These are phyloP conservation scores for Candida orba DNA, from an alignment of 805 yeast genomes.

Conservation along the genomic window DNA sequence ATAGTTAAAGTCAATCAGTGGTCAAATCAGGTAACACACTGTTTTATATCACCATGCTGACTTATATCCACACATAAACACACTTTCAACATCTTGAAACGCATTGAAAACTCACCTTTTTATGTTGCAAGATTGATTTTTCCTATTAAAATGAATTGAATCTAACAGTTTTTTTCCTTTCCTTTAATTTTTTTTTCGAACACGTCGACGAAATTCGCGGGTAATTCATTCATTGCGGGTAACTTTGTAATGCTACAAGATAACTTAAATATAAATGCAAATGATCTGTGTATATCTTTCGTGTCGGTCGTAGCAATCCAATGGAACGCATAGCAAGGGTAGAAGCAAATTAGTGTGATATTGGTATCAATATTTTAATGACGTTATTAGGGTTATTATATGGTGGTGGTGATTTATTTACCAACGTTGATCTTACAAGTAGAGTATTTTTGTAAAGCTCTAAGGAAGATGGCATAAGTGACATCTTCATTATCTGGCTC, in stretches of 20 bases:
- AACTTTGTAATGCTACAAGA: not conserved
- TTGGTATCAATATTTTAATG: not conserved
- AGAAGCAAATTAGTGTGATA: not conserved
- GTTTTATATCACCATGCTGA: no score
- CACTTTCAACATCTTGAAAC: no score
- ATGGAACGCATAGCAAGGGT: no score
- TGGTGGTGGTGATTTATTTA: slow-evolving; percentile 33
- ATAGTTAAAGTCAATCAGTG: no score
- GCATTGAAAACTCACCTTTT: not conserved
- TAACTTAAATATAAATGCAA: not conserved
- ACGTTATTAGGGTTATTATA: no score
- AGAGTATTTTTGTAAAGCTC: slow-evolving; percentile 71
- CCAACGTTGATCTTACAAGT: slow-evolving; percentile 86
- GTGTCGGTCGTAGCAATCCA: slow-evolving; percentile 3
- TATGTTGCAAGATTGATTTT: not conserved
- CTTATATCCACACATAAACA: no score
- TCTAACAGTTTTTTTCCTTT: not conserved
- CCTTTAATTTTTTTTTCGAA: slow-evolving; percentile 5
- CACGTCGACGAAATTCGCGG: slow-evolving; percentile 12
- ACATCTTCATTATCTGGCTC: slow-evolving; percentile 80
- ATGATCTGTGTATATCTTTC: not conserved
- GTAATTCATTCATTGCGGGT: not conserved
- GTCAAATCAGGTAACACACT: no score
- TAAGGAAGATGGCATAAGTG: slow-evolving; percentile 72
- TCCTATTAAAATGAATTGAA: not conserved